phyloP scores from a whole-genome alignment of 2,329 filamentous ascomycete species.

The Aspergillus quadrilineatus region DNA sequence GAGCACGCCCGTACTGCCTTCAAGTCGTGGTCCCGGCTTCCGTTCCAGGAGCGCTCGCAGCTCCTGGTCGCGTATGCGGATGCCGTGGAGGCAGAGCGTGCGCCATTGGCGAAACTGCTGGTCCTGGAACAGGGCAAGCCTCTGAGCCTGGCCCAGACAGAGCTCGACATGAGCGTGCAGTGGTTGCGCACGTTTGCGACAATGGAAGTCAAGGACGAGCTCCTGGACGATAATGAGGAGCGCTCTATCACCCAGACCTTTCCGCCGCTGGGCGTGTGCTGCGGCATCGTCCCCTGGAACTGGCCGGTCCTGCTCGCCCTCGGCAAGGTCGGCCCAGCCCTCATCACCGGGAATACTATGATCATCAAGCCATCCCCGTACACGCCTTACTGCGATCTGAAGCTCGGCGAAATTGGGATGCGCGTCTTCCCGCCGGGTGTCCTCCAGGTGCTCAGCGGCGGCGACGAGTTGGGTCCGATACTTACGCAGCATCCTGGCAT shows the following conservation, averaged over 20 bases:
- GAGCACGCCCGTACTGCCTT: background rate
- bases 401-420: background rate
- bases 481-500: slow-evolving; percentile 11
- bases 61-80: background rate
- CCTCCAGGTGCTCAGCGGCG: slow-evolving; percentile 8
- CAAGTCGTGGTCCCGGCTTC: background rate
- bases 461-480: background rate
- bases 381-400: background rate
- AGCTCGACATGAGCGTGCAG: too few species aligned
- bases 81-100: too few species aligned
- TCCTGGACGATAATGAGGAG: background rate
- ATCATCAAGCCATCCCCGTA: slow-evolving; percentile 40
- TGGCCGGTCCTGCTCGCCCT: background rate
- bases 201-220: too few species aligned
- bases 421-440: background rate
- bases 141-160: too few species aligned
- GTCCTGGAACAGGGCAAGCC: too few species aligned
- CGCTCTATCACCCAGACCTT: background rate
- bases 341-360: slow-evolving; percentile 50
- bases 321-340: background rate
- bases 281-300: background rate
- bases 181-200: too few species aligned
- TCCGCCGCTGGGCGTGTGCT: background rate
- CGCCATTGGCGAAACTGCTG: too few species aligned
- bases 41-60: background rate